Evolutionary conservation across 768 basidiomycete genomes (phyloP).

Genomic region (Lanmaoa rubissima): DNA sequence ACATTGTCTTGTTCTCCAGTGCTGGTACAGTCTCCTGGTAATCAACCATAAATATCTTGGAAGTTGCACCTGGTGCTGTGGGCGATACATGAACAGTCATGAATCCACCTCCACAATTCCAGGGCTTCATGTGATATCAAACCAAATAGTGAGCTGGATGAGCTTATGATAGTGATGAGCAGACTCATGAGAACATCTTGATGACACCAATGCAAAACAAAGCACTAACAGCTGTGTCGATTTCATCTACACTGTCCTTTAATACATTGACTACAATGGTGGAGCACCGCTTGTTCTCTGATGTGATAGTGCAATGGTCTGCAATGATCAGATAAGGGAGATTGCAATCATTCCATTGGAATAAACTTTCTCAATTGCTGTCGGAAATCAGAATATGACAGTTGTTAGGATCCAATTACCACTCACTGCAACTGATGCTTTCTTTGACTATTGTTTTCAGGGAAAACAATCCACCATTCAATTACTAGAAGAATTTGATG

Average conservation of each 20-base stretch:
- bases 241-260: constrained; percentile 83
- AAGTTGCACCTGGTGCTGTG: constrained; percentile 35
- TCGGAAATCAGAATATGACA: no score
- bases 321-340: constrained; percentile 62
- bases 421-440: no score
- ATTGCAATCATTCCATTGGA: no score
- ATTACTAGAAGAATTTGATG: no score
- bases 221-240: constrained; percentile 81
- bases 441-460: no score
- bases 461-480: no score
- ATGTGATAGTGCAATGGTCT: constrained; percentile 79
- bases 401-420: no score
- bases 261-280: constrained; percentile 76
- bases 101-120: constrained; percentile 86
- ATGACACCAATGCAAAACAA: constrained; percentile 79
- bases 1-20: constrained; percentile 77
- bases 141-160: constrained; percentile 6
- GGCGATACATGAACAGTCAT: constrained; percentile 81
- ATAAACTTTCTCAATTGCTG: no score
- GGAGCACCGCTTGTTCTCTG: constrained; percentile 85
- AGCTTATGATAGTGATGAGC: background rate
- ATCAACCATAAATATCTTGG: constrained; percentile 73
- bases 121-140: constrained; percentile 43
- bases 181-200: constrained; percentile 84
- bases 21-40: constrained; percentile 87